Evolutionary conservation across 1,284 basidiomycete species (phyloP).

Genomic region (Xerocomus alliaceus): DNA sequence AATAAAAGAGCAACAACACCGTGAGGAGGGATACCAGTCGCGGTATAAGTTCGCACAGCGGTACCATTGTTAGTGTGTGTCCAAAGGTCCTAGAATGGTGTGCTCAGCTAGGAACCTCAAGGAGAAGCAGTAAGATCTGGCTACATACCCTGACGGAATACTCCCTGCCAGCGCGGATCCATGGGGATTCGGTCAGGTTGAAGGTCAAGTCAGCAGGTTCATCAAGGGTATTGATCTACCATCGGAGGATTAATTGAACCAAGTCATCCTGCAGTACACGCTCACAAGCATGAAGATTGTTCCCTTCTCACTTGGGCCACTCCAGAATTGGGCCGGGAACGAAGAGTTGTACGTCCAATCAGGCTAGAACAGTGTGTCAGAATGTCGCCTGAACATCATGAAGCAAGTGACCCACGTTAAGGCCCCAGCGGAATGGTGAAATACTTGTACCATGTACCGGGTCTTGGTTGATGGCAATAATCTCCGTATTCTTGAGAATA

Average conservation of each 20-base stretch:
- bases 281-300: conserved; percentile 63
- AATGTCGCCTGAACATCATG: background rate
- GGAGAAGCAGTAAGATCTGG: background rate
- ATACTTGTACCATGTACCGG: conserved; percentile 63
- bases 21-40: conserved; percentile 59
- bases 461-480: conserved; percentile 74
- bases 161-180: conserved; percentile 69
- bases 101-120: background rate
- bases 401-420: conserved; percentile 50
- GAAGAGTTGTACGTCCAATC: conserved; percentile 57
- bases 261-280: background rate
- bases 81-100: conserved; percentile 63
- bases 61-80: conserved; percentile 71
- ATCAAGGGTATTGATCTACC: conserved; percentile 58
- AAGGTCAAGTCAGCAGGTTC: conserved; percentile 63
- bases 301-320: conserved; percentile 59
- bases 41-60: conserved; percentile 67
- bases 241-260: background rate
- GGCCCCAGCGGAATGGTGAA: conserved; percentile 71
- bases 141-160: conserved; percentile 61
- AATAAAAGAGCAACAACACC: conserved; percentile 70
- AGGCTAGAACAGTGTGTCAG: conserved; percentile 44
- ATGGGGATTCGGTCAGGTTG: conserved; percentile 70
- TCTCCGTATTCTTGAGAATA: conserved; percentile 68
- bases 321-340: conserved; percentile 65